Percentiles rank a stretch among this genome's conserved stretches.
These are phyloP conservation scores for Rhodotorula paludigena DNA, from an alignment of 768 basidiomycete genomes.

Conservation along the genomic window DNA sequence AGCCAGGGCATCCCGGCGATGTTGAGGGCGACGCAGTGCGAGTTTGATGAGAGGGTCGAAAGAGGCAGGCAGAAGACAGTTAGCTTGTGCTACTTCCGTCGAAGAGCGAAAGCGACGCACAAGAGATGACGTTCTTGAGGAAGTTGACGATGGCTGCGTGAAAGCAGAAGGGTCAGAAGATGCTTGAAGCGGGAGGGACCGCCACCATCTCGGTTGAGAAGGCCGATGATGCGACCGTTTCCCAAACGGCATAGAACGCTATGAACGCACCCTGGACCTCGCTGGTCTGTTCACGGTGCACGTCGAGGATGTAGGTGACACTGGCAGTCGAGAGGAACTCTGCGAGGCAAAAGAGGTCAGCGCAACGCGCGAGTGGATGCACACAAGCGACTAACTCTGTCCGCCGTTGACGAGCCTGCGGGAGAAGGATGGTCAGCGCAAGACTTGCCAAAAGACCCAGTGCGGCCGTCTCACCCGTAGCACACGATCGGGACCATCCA, in stretches of 20 bases:
- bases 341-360: background rate
- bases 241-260: background rate
- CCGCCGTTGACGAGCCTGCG: background rate
- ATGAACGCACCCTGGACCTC: background rate
- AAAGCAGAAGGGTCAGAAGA: background rate
- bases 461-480: too few relatives aligned
- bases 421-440: background rate
- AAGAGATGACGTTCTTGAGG: slow-evolving; percentile 9
- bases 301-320: slow-evolving; percentile 9
- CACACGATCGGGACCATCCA: background rate
- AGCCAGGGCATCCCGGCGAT: too few relatives aligned
- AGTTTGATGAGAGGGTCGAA: too few relatives aligned
- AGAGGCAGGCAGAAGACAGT: too few relatives aligned
- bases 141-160: slow-evolving; percentile 2
- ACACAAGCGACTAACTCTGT: background rate
- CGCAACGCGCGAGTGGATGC: too few relatives aligned
- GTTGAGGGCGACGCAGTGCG: too few relatives aligned
- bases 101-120: background rate
- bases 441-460: background rate
- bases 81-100: too few relatives aligned
- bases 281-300: slow-evolving; percentile 1
- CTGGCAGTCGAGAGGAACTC: slow-evolving; percentile 2
- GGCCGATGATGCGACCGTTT: too few relatives aligned
- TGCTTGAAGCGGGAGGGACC: background rate
- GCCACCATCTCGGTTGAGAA: too few relatives aligned